These are phyloP conservation scores for Naganishia randhawae DNA, from an alignment of 768 basidiomycete species.

Conservation along the genomic window DNA sequence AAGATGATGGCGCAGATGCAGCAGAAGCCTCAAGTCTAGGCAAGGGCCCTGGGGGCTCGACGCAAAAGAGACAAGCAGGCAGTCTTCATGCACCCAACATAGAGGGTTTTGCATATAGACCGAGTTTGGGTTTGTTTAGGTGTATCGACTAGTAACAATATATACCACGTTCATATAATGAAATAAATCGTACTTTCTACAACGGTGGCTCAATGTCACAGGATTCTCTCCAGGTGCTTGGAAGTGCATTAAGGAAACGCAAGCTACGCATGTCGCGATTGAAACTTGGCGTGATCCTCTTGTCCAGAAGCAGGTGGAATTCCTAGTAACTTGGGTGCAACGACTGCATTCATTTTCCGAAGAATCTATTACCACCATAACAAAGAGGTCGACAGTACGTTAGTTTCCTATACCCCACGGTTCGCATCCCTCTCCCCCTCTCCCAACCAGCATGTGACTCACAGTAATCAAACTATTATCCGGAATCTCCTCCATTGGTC, in stretches of 20 bases:
- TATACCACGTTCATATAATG: not conserved
- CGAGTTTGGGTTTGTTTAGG: constrained; percentile 1
- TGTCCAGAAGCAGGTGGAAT: constrained; percentile 5
- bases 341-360: constrained; percentile 41
- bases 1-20: constrained; percentile 23
- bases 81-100: too few relatives aligned
- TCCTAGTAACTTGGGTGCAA: constrained; percentile 38
- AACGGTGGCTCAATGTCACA: too few relatives aligned
- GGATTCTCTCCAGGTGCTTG: too few relatives aligned
- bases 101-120: too few relatives aligned
- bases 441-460: too few relatives aligned
- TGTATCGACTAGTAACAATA: constrained; percentile 1
- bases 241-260: too few relatives aligned
- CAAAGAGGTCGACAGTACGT: not conserved
- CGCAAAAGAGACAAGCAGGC: too few relatives aligned
- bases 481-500: constrained; percentile 41
- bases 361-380: constrained; percentile 32
- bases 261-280: constrained; percentile 18
- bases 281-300: constrained; percentile 18
- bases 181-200: too few relatives aligned
- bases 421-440: too few relatives aligned
- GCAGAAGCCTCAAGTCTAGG: constrained; percentile 3
- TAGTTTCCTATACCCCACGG: not conserved
- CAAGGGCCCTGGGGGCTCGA: not conserved
- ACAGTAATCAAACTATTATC: constrained; percentile 39